phyloP scores from a whole-genome alignment of 1,139 yeast genomes.

The Diutina rugosa region DNA sequence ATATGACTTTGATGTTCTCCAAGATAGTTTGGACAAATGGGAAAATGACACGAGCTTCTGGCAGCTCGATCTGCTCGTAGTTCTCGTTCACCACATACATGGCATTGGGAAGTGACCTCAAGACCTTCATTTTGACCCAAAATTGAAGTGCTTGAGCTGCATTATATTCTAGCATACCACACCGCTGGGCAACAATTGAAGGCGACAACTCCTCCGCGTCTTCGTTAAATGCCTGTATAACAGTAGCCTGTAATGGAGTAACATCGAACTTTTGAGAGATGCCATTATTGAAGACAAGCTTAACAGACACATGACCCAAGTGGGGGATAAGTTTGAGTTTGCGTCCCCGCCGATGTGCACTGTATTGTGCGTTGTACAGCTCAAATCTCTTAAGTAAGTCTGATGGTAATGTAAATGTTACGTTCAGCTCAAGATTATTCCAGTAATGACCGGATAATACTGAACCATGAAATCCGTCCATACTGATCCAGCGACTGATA shows the following conservation, averaged over 20 bases:
- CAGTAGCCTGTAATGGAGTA: constrained; percentile 58
- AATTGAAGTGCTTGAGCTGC: constrained; percentile 30
- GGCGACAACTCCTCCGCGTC: constrained; percentile 14
- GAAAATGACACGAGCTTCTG: constrained; percentile 6
- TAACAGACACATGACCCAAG: constrained; percentile 51
- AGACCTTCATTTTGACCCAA: constrained; percentile 45
- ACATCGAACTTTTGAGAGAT: constrained; percentile 27
- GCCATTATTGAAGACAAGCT: constrained; percentile 35
- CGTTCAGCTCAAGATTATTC: constrained; percentile 9
- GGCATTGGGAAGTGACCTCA: constrained; percentile 17
- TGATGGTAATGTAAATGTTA: constrained; percentile 23
- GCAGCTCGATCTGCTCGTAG: not conserved
- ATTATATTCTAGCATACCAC: constrained; percentile 23
- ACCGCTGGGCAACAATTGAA: constrained; percentile 11
- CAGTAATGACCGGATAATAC: constrained; percentile 10
- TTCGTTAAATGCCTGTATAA: constrained; percentile 42
- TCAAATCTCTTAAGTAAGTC: constrained; percentile 27
- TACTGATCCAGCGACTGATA: constrained; percentile 13
- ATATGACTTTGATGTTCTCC: constrained; percentile 38
- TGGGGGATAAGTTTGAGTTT: constrained; percentile 43
- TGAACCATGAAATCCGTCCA: not conserved
- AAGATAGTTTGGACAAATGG: constrained; percentile 44
- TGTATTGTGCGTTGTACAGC: constrained; percentile 28
- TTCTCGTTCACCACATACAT: constrained; percentile 12
- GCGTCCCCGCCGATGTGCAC: constrained; percentile 40